These are phyloP conservation scores for Triticum aestivum DNA, from an alignment of 176 grass and related monocot genomes.

Conservation along the genomic window DNA sequence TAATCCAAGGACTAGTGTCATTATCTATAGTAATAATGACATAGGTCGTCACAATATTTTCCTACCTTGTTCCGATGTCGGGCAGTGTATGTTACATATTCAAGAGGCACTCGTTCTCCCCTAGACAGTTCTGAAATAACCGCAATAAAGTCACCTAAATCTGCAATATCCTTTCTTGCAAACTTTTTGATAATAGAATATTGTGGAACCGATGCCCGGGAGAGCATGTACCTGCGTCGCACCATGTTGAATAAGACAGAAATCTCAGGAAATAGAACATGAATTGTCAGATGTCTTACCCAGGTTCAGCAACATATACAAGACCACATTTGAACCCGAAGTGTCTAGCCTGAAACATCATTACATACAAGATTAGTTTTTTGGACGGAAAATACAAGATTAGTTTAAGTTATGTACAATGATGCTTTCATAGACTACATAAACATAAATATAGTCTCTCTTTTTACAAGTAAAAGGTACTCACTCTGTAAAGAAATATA, in stretches of 20 bases:
- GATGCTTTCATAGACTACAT: no score
- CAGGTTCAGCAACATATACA: slow-evolving; percentile 90
- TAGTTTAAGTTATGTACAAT: no score
- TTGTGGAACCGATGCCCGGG: slow-evolving; percentile 60
- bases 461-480: no score
- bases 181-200: no score
- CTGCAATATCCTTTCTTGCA: slow-evolving; percentile 16
- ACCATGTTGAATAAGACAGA: slow-evolving; percentile 35
- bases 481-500: no score
- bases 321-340: slow-evolving; percentile 95
- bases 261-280: slow-evolving; percentile 30
- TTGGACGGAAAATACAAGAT: no score
- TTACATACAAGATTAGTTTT: no score
- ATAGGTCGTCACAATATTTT: no score
- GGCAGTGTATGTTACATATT: slow-evolving; percentile 81
- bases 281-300: slow-evolving; percentile 46
- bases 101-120: slow-evolving; percentile 69
- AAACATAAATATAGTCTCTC: no score
- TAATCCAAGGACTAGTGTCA: no score
- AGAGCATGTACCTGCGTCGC: slow-evolving; percentile 78
- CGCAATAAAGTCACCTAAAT: slow-evolving; percentile 66
- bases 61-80: not conserved
- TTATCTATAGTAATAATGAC: no score
- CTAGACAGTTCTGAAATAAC: slow-evolving; percentile 74
- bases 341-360: slow-evolving; percentile 71